Evolutionary conservation across 495 filamentous ascomycete genomes (phyloP).

Genomic region (Cercophora samala): DNA sequence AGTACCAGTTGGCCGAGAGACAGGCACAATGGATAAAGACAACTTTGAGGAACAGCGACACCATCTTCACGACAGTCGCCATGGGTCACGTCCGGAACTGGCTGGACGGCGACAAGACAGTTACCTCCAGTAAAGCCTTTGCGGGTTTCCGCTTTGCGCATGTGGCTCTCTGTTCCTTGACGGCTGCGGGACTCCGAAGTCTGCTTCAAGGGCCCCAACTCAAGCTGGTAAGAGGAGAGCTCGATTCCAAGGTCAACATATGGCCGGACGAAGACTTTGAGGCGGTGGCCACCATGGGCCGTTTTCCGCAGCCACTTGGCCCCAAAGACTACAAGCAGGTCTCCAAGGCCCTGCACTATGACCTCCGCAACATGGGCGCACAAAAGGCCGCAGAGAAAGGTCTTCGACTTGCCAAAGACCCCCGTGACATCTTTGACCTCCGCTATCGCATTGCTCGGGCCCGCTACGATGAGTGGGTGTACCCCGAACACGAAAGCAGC

Average conservation of each 20-base stretch:
- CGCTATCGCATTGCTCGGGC: conserved; percentile 9
- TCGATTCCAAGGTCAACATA: neutral
- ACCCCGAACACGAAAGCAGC: conserved; percentile 1
- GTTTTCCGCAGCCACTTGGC: neutral
- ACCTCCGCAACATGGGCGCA: conserved; percentile 8
- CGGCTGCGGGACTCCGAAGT: neutral
- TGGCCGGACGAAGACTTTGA: conserved; percentile 5
- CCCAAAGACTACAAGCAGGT: conserved; percentile 5
- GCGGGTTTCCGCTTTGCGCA: conserved; percentile 7
- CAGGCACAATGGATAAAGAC: neutral
- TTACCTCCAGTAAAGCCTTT: neutral
- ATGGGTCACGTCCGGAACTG: conserved; percentile 7
- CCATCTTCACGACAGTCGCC: neutral
- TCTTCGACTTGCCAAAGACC: neutral
- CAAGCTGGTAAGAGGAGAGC: neutral
- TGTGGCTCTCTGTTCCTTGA: conserved; percentile 5
- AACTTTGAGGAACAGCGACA: neutral
- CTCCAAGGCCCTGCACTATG: conserved; percentile 8
- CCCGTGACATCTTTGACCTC: conserved; percentile 8
- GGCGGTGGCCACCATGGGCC: neutral
- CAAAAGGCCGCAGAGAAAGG: conserved; percentile 5
- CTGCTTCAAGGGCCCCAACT: neutral
- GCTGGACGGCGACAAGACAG: neutral
- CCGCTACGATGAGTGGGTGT: conserved; percentile 7
- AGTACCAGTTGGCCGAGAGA: neutral